phyloP scores from a whole-genome alignment of 75 land plant genomes.

The Cupressus sempervirens region DNA sequence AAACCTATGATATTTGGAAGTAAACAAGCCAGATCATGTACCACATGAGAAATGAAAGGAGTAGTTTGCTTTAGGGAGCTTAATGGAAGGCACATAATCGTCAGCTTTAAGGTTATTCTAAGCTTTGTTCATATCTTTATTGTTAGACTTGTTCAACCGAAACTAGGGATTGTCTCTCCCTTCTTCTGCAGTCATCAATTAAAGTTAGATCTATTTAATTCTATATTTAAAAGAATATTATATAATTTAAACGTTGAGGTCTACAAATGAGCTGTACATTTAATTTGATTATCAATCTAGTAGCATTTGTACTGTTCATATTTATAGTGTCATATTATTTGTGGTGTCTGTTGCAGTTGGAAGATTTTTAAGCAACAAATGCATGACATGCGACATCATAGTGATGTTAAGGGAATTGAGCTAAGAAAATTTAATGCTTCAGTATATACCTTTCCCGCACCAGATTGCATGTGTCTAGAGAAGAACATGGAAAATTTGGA shows the following conservation, averaged over 20 bases:
- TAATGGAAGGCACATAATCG: not conserved
- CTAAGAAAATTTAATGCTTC: conserved; percentile 77
- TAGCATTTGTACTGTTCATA: not conserved
- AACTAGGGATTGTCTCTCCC: not conserved
- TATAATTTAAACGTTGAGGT: not conserved
- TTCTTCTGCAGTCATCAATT: not conserved
- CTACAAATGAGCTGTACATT: not conserved
- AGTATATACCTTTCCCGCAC: conserved; percentile 85
- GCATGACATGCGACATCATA: conserved; percentile 76
- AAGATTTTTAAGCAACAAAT: conserved; percentile 68
- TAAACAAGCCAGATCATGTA: not conserved
- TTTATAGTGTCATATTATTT: not conserved
- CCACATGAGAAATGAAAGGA: not conserved
- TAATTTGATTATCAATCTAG: not conserved
- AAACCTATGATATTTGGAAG: not conserved
- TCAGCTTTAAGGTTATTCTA: not conserved
- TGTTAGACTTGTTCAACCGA: not conserved
- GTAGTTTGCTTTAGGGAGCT: not conserved
- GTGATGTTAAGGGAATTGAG: conserved; percentile 82
- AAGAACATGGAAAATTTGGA: conserved; percentile 32
- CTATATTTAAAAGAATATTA: not conserved
- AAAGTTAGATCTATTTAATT: not conserved
- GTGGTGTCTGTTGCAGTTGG: conserved; percentile 58
- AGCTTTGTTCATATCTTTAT: not conserved
- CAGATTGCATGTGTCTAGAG: conserved; percentile 89